Base-by-base conservation (phyloP, 2,329 filamentous ascomycete genomes). In the Knufia fluminis region DNA sequence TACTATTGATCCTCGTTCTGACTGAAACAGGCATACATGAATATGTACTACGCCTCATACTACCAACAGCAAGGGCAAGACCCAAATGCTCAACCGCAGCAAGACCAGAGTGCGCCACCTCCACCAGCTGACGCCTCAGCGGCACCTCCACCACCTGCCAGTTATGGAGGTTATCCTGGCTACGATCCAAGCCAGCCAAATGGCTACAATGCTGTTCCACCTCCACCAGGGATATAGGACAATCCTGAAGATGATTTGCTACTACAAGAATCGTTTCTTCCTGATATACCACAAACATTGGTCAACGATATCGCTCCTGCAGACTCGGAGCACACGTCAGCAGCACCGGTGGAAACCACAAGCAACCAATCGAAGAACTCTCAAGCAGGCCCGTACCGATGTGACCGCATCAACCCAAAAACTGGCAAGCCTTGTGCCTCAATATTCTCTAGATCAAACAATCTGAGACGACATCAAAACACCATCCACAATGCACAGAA, bases 401-500 rank as follows among this genome's bases (percentile, higher is more conserved):
- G 92, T 67, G 86, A 90, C 62, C 82, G 90, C 57, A 87, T 91
- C 69, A 97, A 97, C 67, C 91, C 91, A 1, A 91, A 86, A 56
- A 97, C 92, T 0, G 87, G 88, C 55, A 96, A 96, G 71, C 85
- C 89, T 0, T 97, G 92, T 76, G 91, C 87, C 64, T 94, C 89
- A 0, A 76, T 95, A 47, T 97, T 98, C 68, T 96, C 91, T 1
- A 77, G 92, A 17, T 92, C 92, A 1, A 97, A 98, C 73, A 92
- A 98, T 67, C 76, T 98, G 46, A 98, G 92, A 0, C 78, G 92
- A 19, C 92, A 98, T 64, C 92, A 98, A 66, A 91, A 96, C 57
- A 97, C 92, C 0, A 97, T 97, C 56, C 92, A 97, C 76, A 96
- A 96, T 60, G 83, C 82, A 1, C 82, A 86, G 60, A 96, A 96